phyloP scores from a whole-genome alignment of 176 grass and related monocot species.

The Aegilops longissima region DNA sequence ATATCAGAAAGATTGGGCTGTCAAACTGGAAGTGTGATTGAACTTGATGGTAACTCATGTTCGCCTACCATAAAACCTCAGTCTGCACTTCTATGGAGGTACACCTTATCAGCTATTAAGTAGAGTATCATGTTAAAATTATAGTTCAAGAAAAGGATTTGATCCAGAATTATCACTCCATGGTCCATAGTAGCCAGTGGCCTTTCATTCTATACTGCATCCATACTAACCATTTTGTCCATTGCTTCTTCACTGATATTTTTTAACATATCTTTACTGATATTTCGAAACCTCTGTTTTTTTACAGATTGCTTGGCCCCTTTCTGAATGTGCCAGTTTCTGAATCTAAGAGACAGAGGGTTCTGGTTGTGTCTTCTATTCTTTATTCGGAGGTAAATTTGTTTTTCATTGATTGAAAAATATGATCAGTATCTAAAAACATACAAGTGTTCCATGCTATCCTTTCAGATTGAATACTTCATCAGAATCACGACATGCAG shows the following conservation, averaged over 20 bases:
- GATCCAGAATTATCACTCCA: conserved; percentile 2
- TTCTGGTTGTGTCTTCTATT: conserved; percentile 90
- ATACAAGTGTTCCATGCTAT: conserved; percentile 10
- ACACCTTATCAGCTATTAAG: conserved; percentile 10
- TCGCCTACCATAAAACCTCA: conserved; percentile 49
- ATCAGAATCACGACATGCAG: not conserved
- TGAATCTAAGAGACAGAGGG: conserved; percentile 92
- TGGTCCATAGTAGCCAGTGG: conserved; percentile 13
- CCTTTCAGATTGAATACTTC: not conserved
- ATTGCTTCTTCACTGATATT: not conserved
- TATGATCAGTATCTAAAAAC: conserved; percentile 28
- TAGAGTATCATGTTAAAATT: conserved; percentile 19
- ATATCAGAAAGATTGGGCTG: conserved; percentile 46
- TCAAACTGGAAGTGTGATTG: conserved; percentile 37
- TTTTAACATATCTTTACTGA: conserved; percentile 15
- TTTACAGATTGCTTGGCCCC: conserved; percentile 74
- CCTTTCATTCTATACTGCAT: conserved; percentile 18
- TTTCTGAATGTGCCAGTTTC: conserved; percentile 91
- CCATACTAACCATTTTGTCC: conserved; percentile 10
- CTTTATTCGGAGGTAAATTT: conserved; percentile 92
- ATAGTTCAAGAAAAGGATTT: not conserved
- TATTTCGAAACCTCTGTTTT: conserved; percentile 39
- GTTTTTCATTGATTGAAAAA: conserved; percentile 7
- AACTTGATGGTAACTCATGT: conserved; percentile 49
- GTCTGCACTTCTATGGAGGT: conserved; percentile 88